A percentile compares a stretch with the other conserved stretches of the same genome.
Conservation (phyloP, 139 green algal species). For the Micromonas pusilla region DNA sequence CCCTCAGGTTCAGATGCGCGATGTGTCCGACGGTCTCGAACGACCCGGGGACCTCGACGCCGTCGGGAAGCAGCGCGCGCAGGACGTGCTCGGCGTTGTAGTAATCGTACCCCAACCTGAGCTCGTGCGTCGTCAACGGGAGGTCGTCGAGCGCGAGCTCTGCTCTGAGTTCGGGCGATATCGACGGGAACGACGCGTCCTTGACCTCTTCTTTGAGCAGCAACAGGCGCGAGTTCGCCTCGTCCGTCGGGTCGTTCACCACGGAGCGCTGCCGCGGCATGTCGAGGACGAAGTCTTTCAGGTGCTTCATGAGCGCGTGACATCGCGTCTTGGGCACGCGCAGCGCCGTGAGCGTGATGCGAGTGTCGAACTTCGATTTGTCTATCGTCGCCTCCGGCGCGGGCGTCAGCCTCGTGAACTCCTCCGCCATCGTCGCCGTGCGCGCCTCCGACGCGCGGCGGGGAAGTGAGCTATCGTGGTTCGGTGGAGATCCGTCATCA, state of each 20-base stretch:
- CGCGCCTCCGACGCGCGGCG: too few species aligned
- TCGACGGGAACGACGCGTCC: background rate
- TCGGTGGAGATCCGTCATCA: too few species aligned
- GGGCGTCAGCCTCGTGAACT: background rate
- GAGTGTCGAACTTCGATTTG: background rate
- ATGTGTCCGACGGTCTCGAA: conserved; percentile 96
- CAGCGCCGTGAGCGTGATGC: background rate
- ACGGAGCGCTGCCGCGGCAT: background rate
- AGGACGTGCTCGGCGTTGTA: conserved; percentile 40
- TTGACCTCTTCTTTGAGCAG: conserved; percentile 12
- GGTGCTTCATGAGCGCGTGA: background rate
- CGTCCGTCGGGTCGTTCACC: background rate
- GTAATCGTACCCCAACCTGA: conserved; percentile 17
- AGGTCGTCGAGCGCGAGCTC: background rate
- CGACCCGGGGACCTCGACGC: conserved; percentile 70
- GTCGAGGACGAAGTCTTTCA: conserved; percentile 10
- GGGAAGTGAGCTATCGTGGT: too few species aligned
- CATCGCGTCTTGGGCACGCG: background rate
- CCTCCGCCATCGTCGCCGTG: background rate
- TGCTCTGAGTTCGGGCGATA: background rate
- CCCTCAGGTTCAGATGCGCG: conserved; percentile 87
- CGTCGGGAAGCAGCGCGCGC: conserved; percentile 67
- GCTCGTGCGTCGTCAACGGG: background rate
- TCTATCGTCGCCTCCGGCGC: background rate
- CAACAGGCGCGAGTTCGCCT: background rate